Conservation (phyloP, 768 basidiomycete genomes). For the Agaricus bisporus region DNA sequence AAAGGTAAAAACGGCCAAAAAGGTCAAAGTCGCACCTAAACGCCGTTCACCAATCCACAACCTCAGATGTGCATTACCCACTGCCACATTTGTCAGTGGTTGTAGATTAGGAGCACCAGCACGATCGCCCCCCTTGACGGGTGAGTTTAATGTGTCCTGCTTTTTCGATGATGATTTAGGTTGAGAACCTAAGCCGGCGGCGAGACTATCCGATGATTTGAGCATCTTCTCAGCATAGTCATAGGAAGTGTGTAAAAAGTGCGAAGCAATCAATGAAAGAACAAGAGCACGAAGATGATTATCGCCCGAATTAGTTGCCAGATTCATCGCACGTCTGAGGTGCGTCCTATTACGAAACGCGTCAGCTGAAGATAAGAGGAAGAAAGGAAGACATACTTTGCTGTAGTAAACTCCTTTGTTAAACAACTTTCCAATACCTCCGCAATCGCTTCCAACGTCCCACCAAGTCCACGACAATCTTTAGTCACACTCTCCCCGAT, state of each 20-base stretch:
- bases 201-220: conserved; percentile 61
- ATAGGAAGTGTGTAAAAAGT: conserved; percentile 65
- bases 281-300: conserved; percentile 71
- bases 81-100: conserved; percentile 18
- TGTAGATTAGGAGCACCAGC: neutral
- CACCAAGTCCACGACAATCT: conserved; percentile 46
- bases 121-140: neutral
- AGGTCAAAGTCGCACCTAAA: conserved; percentile 45
- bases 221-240: conserved; percentile 67
- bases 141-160: neutral
- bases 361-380: conserved; percentile 5
- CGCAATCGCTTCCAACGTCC: conserved; percentile 48
- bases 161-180: conserved; percentile 14
- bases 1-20: neutral
- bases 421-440: conserved; percentile 49
- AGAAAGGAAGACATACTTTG: conserved; percentile 44
- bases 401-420: conserved; percentile 47
- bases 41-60: conserved; percentile 71
- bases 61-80: conserved; percentile 61
- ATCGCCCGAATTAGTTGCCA: conserved; percentile 54
- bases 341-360: conserved; percentile 35
- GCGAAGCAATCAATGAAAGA: conserved; percentile 59
- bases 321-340: conserved; percentile 51
- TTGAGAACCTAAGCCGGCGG: conserved; percentile 59
- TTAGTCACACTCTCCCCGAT: conserved; percentile 31